These are phyloP conservation scores for Hymenoscyphus infarciens DNA, from an alignment of 2,329 filamentous ascomycete species.

Conservation along the genomic window DNA sequence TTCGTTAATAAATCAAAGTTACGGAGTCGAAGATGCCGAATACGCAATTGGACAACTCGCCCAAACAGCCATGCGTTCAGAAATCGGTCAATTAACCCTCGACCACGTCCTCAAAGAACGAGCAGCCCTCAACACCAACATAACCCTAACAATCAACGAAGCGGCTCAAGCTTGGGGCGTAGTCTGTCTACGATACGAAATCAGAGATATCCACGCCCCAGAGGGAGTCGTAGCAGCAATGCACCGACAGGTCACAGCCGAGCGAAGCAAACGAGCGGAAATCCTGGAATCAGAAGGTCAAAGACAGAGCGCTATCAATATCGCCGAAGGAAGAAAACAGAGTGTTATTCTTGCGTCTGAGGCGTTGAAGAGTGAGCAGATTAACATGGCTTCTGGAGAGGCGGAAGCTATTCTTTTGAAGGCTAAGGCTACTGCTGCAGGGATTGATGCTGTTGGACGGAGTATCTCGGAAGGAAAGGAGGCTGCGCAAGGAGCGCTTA, in stretches of 20 bases:
- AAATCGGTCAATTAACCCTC: conserved; percentile 93
- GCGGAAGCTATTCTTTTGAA: conserved; percentile 88
- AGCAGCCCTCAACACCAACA: conserved; percentile 92
- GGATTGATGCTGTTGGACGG: conserved; percentile 80
- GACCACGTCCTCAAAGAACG: conserved; percentile 98
- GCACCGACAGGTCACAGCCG: conserved; percentile 96
- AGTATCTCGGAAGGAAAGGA: conserved; percentile 70
- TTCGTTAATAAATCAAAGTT: conserved; percentile 51
- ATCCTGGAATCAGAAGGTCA: conserved; percentile 97
- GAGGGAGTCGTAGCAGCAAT: conserved; percentile 92
- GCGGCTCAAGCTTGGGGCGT: conserved; percentile 97
- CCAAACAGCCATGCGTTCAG: conserved; percentile 97
- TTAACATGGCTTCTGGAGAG: conserved; percentile 90
- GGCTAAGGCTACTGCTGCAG: conserved; percentile 78
- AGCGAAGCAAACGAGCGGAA: conserved; percentile 95
- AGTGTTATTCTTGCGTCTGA: conserved; percentile 94
- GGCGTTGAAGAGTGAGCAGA: conserved; percentile 82
- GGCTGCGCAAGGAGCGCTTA: conserved; percentile 78
- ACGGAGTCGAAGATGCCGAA: conserved; percentile 96
- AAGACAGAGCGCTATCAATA: conserved; percentile 96
- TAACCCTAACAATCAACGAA: conserved; percentile 98
- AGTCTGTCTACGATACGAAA: conserved; percentile 94
- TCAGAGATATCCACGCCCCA: conserved; percentile 95
- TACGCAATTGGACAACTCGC: conserved; percentile 98
- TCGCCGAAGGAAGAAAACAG: conserved; percentile 96